These are phyloP conservation scores for Phytophthora tubulina DNA, from an alignment of 352 stramenopile genomes.

Conservation along the genomic window DNA sequence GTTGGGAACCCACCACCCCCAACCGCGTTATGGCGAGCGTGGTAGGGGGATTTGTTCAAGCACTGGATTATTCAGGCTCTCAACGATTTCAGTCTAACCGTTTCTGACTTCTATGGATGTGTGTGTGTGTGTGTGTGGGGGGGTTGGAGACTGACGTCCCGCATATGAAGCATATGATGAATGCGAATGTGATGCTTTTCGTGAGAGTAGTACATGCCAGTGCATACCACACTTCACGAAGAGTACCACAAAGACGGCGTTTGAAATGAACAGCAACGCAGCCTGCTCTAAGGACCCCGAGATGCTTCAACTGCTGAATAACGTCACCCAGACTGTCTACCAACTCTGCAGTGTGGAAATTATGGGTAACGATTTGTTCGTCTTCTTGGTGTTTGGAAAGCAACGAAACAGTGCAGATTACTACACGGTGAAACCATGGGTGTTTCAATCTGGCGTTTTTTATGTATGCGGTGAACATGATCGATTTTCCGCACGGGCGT, in stretches of 20 bases:
- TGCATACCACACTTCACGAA: slow-evolving; percentile 7
- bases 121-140: not conserved
- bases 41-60: slow-evolving; percentile 5
- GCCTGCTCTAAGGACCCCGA: slow-evolving; percentile 2
- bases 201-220: not conserved
- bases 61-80: slow-evolving; percentile 8
- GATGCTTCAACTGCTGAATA: slow-evolving; percentile 3
- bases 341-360: slow-evolving; percentile 6
- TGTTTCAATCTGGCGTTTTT: too few species aligned
- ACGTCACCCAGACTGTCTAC: slow-evolving; percentile 1
- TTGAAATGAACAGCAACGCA: slow-evolving; percentile 1
- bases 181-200: not conserved
- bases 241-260: slow-evolving; percentile 4
- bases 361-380: slow-evolving; percentile 1
- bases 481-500: too few species aligned
- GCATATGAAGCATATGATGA: slow-evolving; percentile 1
- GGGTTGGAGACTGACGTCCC: slow-evolving; percentile 6
- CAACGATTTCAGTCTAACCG: not conserved
- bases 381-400: slow-evolving; percentile 9
- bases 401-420: not conserved
- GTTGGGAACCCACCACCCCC: slow-evolving; percentile 13
- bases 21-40: slow-evolving; percentile 2
- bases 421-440: too few species aligned
- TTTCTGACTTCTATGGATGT: slow-evolving; percentile 7
- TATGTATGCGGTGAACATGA: too few species aligned